These are phyloP conservation scores for Lyophyllum decastes DNA, from an alignment of 768 basidiomycete species.

Conservation along the genomic window DNA sequence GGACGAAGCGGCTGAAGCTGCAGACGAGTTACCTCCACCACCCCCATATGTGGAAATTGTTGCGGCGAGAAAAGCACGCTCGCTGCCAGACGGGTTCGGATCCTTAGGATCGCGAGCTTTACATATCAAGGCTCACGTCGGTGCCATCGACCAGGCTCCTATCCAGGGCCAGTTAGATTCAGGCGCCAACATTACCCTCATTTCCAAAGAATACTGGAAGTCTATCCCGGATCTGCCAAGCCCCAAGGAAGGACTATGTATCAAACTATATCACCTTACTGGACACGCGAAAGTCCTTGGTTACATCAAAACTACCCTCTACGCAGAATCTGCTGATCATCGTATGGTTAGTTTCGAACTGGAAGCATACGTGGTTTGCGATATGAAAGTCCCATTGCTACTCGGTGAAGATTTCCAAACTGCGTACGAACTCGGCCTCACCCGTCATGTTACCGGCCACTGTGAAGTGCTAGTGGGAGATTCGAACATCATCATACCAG, in stretches of 20 bases:
- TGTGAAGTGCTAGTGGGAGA: slow-evolving; percentile 5
- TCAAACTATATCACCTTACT: background rate
- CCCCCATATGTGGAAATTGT: background rate
- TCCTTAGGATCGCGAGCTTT: background rate
- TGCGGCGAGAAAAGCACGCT: background rate
- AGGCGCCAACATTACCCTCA: background rate
- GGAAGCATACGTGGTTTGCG: slow-evolving; percentile 31
- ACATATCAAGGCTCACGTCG: background rate
- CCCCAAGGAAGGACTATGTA: background rate
- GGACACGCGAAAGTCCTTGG: no score
- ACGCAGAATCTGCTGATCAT: background rate
- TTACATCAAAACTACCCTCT: background rate
- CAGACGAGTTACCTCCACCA: background rate
- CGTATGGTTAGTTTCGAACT: slow-evolving; percentile 21
- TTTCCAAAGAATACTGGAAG: background rate
- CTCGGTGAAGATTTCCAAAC: slow-evolving; percentile 34
- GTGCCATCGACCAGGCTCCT: background rate
- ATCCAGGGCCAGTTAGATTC: background rate
- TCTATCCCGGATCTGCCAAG: background rate
- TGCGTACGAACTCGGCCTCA: slow-evolving; percentile 21
- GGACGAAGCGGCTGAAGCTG: no score
- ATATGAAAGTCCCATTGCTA: slow-evolving; percentile 29
- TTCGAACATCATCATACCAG: background rate
- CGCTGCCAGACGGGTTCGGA: background rate
- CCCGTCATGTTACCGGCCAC: slow-evolving; percentile 4